Evolutionary conservation across 176 grass and related monocot species (phyloP), one percentile per base, ranked within the genome.

Genomic region (Lolium perenne): DNA sequence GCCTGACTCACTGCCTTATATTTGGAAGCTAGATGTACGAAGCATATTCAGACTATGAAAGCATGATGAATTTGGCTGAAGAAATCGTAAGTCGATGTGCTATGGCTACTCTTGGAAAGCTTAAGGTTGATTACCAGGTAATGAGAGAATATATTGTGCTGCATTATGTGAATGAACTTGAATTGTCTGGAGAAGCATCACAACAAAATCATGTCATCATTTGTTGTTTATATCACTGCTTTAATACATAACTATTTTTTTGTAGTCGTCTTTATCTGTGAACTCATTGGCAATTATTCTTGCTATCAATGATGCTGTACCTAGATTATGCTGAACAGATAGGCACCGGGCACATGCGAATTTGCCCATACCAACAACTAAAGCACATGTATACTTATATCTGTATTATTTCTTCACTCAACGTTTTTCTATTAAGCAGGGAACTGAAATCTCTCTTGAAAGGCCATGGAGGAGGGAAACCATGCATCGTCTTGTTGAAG

Each of bases 11-110:
- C 45, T 88, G 77, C 18, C 21, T 87, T 87, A n/a, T 81, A 50
- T 83, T 89, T 92, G 80, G 64, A 84, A 85, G 85, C 76, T 94
- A 98, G 97, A 95, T 98, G 84, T 98, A 98, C 90, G 97, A 98
- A 89, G 94, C 97, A 88, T 98, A 98, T 91, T 94, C 97, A n/a
- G 97, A 98, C 87, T 98, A 98, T 84, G 86, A 98, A 91, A 95
- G 92, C 88, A 98, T 98, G 94, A 98, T 98, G 92, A 94, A 88
- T 89, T 88, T 98, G 90, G 97, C 97, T 4, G 97, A 98, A 84
- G 94, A 98, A 92, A 94, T 98, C 29, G 76, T 92, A 59, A 95
- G 86, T 86, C 86, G 84, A 79, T 98, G 97, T 89, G 92, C 92
- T 84, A 89, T 95, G 88, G 86, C 71, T 59, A 87, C 93, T 82